These are phyloP conservation scores for Pythium volutum DNA, from an alignment of 352 stramenopile species.

Conservation along the genomic window DNA sequence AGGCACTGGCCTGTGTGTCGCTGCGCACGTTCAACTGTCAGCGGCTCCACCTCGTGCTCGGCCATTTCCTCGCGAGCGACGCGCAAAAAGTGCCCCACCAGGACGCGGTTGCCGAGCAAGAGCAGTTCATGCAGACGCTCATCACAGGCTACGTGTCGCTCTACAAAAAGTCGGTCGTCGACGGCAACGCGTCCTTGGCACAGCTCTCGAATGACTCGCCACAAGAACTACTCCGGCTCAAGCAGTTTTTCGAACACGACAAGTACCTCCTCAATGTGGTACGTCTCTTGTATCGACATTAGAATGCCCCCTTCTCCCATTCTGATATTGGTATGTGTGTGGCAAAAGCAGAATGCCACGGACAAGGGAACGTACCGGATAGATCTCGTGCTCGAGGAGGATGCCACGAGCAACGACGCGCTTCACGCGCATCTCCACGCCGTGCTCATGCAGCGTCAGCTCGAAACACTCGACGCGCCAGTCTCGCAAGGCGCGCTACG, in stretches of 20 bases:
- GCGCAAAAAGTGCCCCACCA: slow-evolving; percentile 17
- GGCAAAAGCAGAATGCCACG: slow-evolving; percentile 8
- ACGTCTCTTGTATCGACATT: not conserved
- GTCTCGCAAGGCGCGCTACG: not conserved
- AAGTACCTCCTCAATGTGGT: slow-evolving; percentile 62
- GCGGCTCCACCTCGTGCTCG: slow-evolving; percentile 51
- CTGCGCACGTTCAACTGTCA: slow-evolving; percentile 70
- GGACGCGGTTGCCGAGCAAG: slow-evolving; percentile 37
- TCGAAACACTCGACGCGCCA: slow-evolving; percentile 20
- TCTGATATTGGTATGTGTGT: not conserved
- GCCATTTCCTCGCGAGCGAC: slow-evolving; percentile 37
- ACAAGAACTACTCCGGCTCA: slow-evolving; percentile 36
- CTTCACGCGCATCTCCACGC: slow-evolving; percentile 54
- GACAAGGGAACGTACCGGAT: slow-evolving; percentile 27
- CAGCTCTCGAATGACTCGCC: slow-evolving; percentile 39
- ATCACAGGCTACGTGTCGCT: slow-evolving; percentile 49
- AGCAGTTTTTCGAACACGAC: slow-evolving; percentile 42
- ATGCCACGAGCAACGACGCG: slow-evolving; percentile 37
- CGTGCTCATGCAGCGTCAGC: slow-evolving; percentile 42
- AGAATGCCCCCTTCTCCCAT: not conserved
- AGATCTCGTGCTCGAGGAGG: slow-evolving; percentile 49
- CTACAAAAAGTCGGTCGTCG: slow-evolving; percentile 44
- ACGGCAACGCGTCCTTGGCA: slow-evolving; percentile 44
- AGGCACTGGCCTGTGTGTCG: slow-evolving; percentile 51
- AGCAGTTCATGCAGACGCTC: slow-evolving; percentile 58